Conservation (phyloP, 306 rosid genomes). For the Heteromeles arbutifolia region DNA sequence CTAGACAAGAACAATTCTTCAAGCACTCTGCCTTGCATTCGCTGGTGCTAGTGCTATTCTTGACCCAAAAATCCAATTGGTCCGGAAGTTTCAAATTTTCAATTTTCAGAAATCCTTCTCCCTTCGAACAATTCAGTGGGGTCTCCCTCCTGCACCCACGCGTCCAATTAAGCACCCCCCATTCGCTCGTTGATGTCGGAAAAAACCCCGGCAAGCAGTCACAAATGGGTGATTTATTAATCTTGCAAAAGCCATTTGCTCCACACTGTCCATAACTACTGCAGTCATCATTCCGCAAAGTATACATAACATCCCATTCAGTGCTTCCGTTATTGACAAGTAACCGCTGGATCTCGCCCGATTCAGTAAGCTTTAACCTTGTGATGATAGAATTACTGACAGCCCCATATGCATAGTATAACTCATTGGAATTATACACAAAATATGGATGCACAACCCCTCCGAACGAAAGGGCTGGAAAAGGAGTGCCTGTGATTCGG, state of each 20-base stretch:
- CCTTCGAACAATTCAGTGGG: conserved; percentile 14
- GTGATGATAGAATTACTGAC: neutral
- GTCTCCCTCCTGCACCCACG: conserved; percentile 25
- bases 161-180: conserved; percentile 13
- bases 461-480: too few species aligned
- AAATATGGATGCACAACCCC: neutral
- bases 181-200: conserved; percentile 14
- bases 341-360: neutral
- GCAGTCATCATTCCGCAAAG: conserved; percentile 24
- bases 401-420: neutral
- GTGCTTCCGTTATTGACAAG: neutral
- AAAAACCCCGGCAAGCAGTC: conserved; percentile 30
- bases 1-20: conserved; percentile 31
- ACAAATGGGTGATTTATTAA: conserved; percentile 4
- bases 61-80: conserved; percentile 16
- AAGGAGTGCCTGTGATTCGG: neutral
- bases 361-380: neutral
- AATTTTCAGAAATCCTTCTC: conserved; percentile 25
- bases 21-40: conserved; percentile 29
- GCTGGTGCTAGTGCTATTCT: conserved; percentile 8
- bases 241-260: conserved; percentile 23
- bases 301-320: neutral
- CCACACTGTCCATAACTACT: conserved; percentile 30
- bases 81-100: conserved; percentile 28
- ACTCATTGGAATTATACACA: neutral